Evolutionary conservation across 768 basidiomycete species (phyloP).

Genomic region (Suillus plorans): DNA sequence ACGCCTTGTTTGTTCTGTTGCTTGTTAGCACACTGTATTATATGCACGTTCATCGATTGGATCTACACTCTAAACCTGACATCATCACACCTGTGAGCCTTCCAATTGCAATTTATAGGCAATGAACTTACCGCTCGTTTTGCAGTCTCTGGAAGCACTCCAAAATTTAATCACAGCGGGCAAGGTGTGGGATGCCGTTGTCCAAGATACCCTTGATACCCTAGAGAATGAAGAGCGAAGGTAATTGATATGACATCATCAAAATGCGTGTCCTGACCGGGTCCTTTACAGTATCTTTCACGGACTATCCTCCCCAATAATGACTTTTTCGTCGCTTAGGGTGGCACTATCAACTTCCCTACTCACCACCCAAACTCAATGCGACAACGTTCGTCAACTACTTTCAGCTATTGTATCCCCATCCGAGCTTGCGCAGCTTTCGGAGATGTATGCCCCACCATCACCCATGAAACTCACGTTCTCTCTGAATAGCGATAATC

Average conservation of each 20-base stretch:
- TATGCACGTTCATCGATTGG: slow-evolving; percentile 36
- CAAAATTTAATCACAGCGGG: slow-evolving; percentile 68
- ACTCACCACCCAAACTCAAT: slow-evolving; percentile 74
- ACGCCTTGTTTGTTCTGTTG: slow-evolving; percentile 38
- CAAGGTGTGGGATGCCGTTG: slow-evolving; percentile 69
- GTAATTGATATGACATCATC: slow-evolving; percentile 32
- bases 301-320: slow-evolving; percentile 40
- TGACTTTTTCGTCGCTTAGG: slow-evolving; percentile 44
- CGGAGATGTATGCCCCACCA: slow-evolving; percentile 88
- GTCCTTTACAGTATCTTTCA: slow-evolving; percentile 33
- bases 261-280: neutral
- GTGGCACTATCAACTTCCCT: slow-evolving; percentile 72
- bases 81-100: slow-evolving; percentile 53
- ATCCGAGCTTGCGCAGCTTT: slow-evolving; percentile 68
- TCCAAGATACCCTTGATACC: slow-evolving; percentile 64
- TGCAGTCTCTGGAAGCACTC: slow-evolving; percentile 63
- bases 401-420: slow-evolving; percentile 76
- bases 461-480: slow-evolving; percentile 45
- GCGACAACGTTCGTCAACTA: slow-evolving; percentile 78
- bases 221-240: slow-evolving; percentile 72
- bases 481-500: slow-evolving; percentile 23
- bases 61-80: slow-evolving; percentile 39
- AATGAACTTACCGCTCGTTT: slow-evolving; percentile 1
- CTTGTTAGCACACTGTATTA: slow-evolving; percentile 40
- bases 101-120: neutral